A percentile compares a stretch with the other conserved stretches of the same genome.
Evolutionary conservation across 768 basidiomycete genomes (phyloP).

Genomic region (Suillus sp.): DNA sequence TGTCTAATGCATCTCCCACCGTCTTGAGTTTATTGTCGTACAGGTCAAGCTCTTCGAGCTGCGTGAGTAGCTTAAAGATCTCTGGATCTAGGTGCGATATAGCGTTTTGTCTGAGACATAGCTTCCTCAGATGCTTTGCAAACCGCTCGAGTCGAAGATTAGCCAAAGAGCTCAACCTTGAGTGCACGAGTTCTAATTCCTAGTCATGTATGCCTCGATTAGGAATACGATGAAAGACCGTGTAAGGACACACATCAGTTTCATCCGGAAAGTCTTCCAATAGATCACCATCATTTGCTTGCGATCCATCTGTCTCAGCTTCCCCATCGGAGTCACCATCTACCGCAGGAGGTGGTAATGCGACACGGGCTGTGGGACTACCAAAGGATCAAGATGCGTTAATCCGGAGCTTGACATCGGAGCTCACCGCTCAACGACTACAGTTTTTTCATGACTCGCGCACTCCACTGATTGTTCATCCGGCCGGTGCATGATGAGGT

Average conservation of each 20-base stretch:
- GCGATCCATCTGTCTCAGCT: constrained; percentile 43
- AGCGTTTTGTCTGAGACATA: constrained; percentile 88
- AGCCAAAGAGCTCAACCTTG: constrained; percentile 68
- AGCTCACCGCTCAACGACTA: constrained; percentile 30
- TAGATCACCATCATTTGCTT: constrained; percentile 57
- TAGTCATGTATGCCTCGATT: constrained; percentile 30
- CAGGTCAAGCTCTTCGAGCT: constrained; percentile 87
- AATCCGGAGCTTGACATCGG: background rate
- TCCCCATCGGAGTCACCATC: constrained; percentile 39
- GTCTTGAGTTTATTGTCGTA: constrained; percentile 94
- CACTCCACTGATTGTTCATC: constrained; percentile 8
- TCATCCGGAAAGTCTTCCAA: constrained; percentile 82
- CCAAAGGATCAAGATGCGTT: constrained; percentile 6
- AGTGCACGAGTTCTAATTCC: constrained; percentile 88
- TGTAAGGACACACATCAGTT: constrained; percentile 60
- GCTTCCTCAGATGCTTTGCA: constrained; percentile 60
- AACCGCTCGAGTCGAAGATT: constrained; percentile 77
- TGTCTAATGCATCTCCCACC: constrained; percentile 65
- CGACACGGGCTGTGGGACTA: constrained; percentile 47
- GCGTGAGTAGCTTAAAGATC: constrained; percentile 63
- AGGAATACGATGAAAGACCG: constrained; percentile 6
- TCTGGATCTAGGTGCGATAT: constrained; percentile 72
- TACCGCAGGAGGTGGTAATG: constrained; percentile 37
- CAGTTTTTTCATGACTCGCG: constrained; percentile 25
- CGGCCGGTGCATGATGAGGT: constrained; percentile 7